phyloP scores from a whole-genome alignment of 805 yeast species.

The Zygoascus biomembranicola region DNA sequence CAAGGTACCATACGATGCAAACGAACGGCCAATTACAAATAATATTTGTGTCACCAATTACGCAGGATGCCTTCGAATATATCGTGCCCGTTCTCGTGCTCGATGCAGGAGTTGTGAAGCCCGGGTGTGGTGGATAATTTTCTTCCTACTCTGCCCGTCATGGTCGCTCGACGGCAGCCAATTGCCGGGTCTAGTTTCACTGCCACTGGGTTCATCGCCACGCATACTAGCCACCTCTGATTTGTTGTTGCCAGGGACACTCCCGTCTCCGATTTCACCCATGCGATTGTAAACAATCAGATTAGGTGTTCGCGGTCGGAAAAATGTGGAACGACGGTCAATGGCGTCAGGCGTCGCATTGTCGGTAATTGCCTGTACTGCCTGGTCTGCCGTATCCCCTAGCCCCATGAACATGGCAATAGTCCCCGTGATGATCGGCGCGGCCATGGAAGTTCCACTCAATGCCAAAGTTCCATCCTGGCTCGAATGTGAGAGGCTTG shows the following conservation, averaged over 20 bases:
- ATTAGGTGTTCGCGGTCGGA: conserved; percentile 23
- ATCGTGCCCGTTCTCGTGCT: not conserved
- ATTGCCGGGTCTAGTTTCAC: not conserved
- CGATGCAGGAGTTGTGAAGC: not conserved
- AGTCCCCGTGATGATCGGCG: conserved; percentile 25
- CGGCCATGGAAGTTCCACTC: conserved; percentile 27
- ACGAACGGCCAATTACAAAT: too few species aligned
- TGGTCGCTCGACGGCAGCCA: not conserved
- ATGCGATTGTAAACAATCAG: conserved; percentile 19
- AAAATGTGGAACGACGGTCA: conserved; percentile 20
- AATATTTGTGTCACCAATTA: too few species aligned
- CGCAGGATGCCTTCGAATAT: too few species aligned
- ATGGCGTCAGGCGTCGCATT: conserved; percentile 20
- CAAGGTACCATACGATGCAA: too few species aligned
- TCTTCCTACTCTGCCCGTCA: too few species aligned
- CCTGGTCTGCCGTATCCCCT: conserved; percentile 22
- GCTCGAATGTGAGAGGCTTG: conserved; percentile 21
- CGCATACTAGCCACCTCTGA: not conserved
- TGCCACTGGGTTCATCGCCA: not conserved
- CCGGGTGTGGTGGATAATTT: too few species aligned
- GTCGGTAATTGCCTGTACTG: conserved; percentile 17
- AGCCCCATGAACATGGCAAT: conserved; percentile 23
- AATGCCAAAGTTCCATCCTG: conserved; percentile 14
- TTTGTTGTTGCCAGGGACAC: not conserved
- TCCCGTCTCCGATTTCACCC: conserved; percentile 25